Evolutionary conservation across 164 flowering plant species (phyloP).

Genomic region (Vitis rotundifolia): DNA sequence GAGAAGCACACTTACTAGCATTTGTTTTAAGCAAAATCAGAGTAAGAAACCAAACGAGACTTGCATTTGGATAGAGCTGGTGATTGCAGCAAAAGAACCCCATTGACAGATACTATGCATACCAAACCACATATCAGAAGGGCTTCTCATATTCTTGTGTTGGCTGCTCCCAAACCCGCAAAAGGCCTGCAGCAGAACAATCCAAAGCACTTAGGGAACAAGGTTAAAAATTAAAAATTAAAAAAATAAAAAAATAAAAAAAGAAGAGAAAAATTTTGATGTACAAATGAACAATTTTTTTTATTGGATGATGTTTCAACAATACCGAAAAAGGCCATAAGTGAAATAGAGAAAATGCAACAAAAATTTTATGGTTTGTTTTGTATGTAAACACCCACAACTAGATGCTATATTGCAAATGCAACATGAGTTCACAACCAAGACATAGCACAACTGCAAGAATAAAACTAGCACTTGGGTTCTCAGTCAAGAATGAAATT

Average conservation of each 20-base stretch:
- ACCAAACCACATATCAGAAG: slow-evolving; percentile 28
- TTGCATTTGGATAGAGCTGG: background rate
- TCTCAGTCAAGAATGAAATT: no score
- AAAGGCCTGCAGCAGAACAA: slow-evolving; percentile 39
- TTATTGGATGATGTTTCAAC: background rate
- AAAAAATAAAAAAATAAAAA: background rate
- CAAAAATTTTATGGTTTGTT: background rate
- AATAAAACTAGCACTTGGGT: no score
- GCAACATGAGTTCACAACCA: background rate
- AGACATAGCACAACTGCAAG: no score
- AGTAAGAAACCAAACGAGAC: background rate
- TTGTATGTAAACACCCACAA: background rate
- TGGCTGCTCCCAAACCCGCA: slow-evolving; percentile 60
- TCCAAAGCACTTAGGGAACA: background rate
- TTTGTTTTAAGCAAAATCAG: slow-evolving; percentile 3
- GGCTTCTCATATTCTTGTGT: slow-evolving; percentile 56
- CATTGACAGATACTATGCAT: slow-evolving; percentile 1
- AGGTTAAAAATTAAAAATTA: background rate
- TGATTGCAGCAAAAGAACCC: background rate
- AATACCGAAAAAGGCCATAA: background rate
- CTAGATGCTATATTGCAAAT: background rate
- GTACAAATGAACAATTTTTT: background rate
- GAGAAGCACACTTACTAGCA: background rate
- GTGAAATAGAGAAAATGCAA: background rate
- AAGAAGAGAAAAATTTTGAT: background rate